Base-by-base conservation (phyloP, 495 filamentous ascomycete genomes). In the Aspergillus haitiensis region DNA sequence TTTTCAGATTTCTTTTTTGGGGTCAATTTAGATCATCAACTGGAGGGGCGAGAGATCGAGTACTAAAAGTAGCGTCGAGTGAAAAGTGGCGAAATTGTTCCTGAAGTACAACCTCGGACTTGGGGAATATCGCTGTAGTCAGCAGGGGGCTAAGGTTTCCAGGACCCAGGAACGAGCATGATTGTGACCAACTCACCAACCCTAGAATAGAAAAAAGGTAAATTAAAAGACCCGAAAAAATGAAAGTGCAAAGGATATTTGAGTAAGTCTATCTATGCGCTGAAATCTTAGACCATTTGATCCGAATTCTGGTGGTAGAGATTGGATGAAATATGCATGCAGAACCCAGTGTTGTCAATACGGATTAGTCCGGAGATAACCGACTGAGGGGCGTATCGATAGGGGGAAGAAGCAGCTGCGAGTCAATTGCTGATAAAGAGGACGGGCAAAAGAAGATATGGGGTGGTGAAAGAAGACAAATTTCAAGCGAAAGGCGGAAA, bases 291-390 rank as follows among this genome's bases (percentile, higher is more conserved):
- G 57, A 56, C 18, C 49, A 59, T 62, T 49, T 52, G 52, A 27
- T 27, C 3, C 3, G 21, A 27, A 27, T 27, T 27, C 21, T 27
- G 21, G 21, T 27, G 46, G 6, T 52, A 13, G 47, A 50, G 7
- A 11, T 60, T 52, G 42, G 64, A 63, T 40, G 52, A 59, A 35
- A 39, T 37, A 37, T 45, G 35, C 61, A 52, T 32, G 50, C 53
- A 47, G 49, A 18, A 31, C 35, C 44, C 18, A 47, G 39, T 33
- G 52, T 54, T 42, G 42, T 47, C 32, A 52, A 40, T 48, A 35
- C 39, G 49, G 55, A 67, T 64, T 67, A 62, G 65, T 64, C 70
- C 70, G 68, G 69, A 75, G 70, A 73, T 73, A 76, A 67, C 72
- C 72, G 73, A 72, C 31, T 55, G 49, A 56, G 51, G 49, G 55